phyloP scores from a whole-genome alignment of 2,329 filamentous ascomycete species.

The Fusarium torreyae region DNA sequence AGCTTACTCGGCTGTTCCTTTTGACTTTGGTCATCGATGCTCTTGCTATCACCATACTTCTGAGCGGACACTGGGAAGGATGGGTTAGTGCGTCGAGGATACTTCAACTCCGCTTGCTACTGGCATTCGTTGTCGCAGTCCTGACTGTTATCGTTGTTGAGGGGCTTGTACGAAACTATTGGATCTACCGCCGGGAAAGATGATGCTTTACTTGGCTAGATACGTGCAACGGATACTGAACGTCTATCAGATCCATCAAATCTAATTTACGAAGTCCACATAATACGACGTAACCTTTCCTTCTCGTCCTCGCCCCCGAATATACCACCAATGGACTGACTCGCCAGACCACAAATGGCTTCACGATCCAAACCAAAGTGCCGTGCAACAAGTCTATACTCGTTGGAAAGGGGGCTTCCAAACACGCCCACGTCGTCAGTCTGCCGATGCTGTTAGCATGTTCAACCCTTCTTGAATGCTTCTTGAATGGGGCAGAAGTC shows the following conservation, averaged over 20 bases:
- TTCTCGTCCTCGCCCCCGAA: slow-evolving; percentile 77
- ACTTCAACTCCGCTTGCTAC: background rate
- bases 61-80: background rate
- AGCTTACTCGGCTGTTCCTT: background rate
- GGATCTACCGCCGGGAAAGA: background rate
- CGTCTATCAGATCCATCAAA: background rate
- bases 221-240: too few relatives aligned
- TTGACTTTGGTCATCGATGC: background rate
- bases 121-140: background rate
- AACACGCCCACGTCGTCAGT: slow-evolving; percentile 90
- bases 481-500: background rate
- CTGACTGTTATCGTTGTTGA: background rate
- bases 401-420: slow-evolving; percentile 80
- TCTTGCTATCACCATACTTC: background rate
- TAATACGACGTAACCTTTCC: slow-evolving; percentile 64
- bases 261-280: slow-evolving; percentile 57
- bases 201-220: background rate
- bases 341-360: slow-evolving; percentile 69
- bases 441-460: slow-evolving; percentile 58
- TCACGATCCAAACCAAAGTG: slow-evolving; percentile 73
- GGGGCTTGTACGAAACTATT: background rate
- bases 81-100: background rate
- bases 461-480: too few relatives aligned
- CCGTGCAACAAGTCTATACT: slow-evolving; percentile 80
- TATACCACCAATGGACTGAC: slow-evolving; percentile 73